These are phyloP conservation scores for Coriolopsis trogii DNA, from an alignment of 1,284 basidiomycete species.

Conservation along the genomic window DNA sequence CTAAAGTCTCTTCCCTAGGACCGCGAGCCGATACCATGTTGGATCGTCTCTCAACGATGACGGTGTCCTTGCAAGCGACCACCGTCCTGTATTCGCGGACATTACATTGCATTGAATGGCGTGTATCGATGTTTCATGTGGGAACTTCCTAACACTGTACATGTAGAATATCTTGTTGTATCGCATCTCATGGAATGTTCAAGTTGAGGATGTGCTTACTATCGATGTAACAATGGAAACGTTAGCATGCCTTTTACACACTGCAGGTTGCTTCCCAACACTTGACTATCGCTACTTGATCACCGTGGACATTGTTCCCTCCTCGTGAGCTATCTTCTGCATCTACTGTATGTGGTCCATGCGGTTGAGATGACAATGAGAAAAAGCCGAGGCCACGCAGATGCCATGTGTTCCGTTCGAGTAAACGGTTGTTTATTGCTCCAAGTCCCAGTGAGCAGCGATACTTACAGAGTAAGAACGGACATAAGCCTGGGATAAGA, in stretches of 20 bases:
- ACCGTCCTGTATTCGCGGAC: slow-evolving; percentile 56
- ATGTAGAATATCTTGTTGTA: too few species aligned
- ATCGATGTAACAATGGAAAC: too few species aligned
- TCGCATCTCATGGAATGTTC: too few species aligned
- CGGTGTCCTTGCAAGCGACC: slow-evolving; percentile 58
- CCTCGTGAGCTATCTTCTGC: slow-evolving; percentile 11
- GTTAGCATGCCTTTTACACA: too few species aligned
- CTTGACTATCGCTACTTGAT: too few species aligned
- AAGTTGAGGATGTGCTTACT: too few species aligned
- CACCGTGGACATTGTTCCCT: not conserved
- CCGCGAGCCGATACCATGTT: slow-evolving; percentile 42
- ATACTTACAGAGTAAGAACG: not conserved
- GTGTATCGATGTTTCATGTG: not conserved
- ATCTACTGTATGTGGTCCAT: slow-evolving; percentile 12
- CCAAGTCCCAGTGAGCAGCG: too few species aligned
- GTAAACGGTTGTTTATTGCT: not conserved
- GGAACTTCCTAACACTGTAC: too few species aligned
- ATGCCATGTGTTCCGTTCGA: not conserved
- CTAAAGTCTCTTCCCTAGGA: slow-evolving; percentile 34
- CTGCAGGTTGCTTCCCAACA: too few species aligned
- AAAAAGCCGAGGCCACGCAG: slow-evolving; percentile 1
- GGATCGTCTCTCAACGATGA: slow-evolving; percentile 50
- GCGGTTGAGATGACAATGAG: slow-evolving; percentile 7
- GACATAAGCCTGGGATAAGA: not conserved
- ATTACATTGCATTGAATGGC: slow-evolving; percentile 20